Base-by-base conservation (phyloP, 805 yeast species). In the Yarrowia sp. region DNA sequence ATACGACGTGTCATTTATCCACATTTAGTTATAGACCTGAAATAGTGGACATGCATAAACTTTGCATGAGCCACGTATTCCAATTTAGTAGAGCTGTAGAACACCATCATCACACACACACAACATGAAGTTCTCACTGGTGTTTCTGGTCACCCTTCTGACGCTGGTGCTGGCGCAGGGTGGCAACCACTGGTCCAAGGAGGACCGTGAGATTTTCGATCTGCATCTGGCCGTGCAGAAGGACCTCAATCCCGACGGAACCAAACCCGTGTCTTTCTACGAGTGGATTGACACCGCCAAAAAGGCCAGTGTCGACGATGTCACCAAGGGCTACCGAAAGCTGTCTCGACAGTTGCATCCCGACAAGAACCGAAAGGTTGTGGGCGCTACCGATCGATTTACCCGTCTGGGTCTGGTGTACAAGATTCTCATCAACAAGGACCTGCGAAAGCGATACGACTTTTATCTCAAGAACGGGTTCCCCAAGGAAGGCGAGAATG, bases 391-490 rank as follows among this genome's bases (percentile, higher is more conserved):
- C 1, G 89, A 86, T 69, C 80, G 90, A 43, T 95, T 87, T 73
- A 90, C 93, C 71, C 79, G 93, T 33, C 81, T 95, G 41, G 89
- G 95, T 38, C 75, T 86, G 32, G 89, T 90, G 22, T 87, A 92
- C 38, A 84, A 88, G 71, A 86, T 92, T 65, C 79, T 92, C 55
- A 81, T 93, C 69, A 79, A 81, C 65, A 76, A 83, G 28, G 83
- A 84, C 64, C 80, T 80, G 66, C 84, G 86, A 67, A 85, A 87
- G 57, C 81, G 91, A 8, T 95, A 95, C 74, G 98, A 95, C 75
- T 92, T 85, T 74, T 95, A 90, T 76, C 78, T 89, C 64, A 79
- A 83, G 47, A 83, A 84, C 69, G 98, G 98, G 8, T 93, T 95
- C 76, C 98, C 99, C 7, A 80, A 81, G 67, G 90, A 89, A 83